Conservation (phyloP, 2,329 filamentous ascomycete genomes). For the Bipolaris victoriae region DNA sequence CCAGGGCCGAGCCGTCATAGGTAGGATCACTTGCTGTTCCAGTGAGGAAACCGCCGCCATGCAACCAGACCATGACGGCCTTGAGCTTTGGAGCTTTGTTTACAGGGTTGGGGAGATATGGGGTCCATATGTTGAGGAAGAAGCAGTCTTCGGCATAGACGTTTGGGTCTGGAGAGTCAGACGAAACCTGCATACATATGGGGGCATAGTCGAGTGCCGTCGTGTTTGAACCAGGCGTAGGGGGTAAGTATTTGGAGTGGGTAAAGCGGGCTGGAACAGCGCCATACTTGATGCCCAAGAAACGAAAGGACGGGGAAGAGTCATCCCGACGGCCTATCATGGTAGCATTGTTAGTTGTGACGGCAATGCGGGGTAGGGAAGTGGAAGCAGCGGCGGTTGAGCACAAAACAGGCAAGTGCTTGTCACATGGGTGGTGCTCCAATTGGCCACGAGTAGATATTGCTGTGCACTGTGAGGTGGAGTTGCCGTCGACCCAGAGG, state of each 20-base stretch:
- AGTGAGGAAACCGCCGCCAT: constrained; percentile 52
- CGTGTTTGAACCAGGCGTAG: constrained; percentile 38
- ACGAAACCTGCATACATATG: constrained; percentile 51
- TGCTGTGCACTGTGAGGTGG: constrained; percentile 6
- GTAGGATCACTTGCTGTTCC: constrained; percentile 54
- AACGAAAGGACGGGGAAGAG: constrained; percentile 55
- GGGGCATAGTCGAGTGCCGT: constrained; percentile 45
- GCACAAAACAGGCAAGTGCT: constrained; percentile 17
- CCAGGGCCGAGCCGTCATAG: constrained; percentile 55
- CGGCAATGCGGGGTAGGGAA: constrained; percentile 6
- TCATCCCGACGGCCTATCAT: constrained; percentile 52
- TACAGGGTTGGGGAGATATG: constrained; percentile 48
- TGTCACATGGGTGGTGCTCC: no score
- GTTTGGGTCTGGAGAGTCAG: constrained; percentile 17
- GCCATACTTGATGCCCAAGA: constrained; percentile 58
- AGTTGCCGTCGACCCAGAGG: constrained; percentile 10
- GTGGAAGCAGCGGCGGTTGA: constrained; percentile 22
- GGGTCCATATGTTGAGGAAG: constrained; percentile 48
- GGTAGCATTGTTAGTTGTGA: constrained; percentile 28
- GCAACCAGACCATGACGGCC: constrained; percentile 57
- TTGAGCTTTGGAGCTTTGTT: constrained; percentile 35
- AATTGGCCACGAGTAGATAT: no score
- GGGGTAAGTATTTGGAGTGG: constrained; percentile 51
- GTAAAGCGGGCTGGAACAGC: constrained; percentile 53
- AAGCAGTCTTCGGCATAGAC: constrained; percentile 54